Evolutionary conservation across 176 grass and related monocot genomes (phyloP).

Genomic region (Cocos nucifera): DNA sequence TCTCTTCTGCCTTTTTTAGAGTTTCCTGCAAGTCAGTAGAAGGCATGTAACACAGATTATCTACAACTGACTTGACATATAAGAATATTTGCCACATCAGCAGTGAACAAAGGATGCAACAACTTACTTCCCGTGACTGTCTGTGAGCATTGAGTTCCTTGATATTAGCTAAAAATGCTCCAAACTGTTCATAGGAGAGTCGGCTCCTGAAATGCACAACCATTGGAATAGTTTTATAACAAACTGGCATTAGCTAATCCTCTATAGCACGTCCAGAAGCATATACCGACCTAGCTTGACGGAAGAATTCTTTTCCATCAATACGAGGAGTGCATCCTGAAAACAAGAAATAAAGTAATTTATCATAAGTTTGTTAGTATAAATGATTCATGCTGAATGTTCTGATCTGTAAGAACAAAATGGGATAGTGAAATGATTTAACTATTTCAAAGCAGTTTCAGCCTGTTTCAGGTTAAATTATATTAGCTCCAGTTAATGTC

Average conservation of each 20-base stretch:
- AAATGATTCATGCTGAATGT: too few relatives aligned
- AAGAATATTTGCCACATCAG: too few relatives aligned
- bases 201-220: constrained; percentile 57
- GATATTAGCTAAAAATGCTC: constrained; percentile 90
- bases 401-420: too few relatives aligned
- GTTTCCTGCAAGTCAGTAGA: constrained; percentile 49
- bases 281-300: constrained; percentile 65
- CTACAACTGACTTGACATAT: too few relatives aligned
- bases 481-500: too few relatives aligned
- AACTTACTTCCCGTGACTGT: constrained; percentile 74
- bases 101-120: background rate
- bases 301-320: constrained; percentile 97
- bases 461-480: too few relatives aligned
- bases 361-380: background rate
- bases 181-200: constrained; percentile 98
- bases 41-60: background rate
- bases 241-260: background rate
- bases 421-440: too few relatives aligned
- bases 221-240: background rate
- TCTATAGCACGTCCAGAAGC: background rate
- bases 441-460: too few relatives aligned
- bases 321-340: constrained; percentile 65
- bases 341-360: constrained; percentile 22
- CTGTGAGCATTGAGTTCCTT: constrained; percentile 92
- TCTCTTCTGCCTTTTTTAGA: constrained; percentile 84